Evolutionary conservation across 352 stramenopile genomes (phyloP).

Genomic region (Phytophthora pinifolia): DNA sequence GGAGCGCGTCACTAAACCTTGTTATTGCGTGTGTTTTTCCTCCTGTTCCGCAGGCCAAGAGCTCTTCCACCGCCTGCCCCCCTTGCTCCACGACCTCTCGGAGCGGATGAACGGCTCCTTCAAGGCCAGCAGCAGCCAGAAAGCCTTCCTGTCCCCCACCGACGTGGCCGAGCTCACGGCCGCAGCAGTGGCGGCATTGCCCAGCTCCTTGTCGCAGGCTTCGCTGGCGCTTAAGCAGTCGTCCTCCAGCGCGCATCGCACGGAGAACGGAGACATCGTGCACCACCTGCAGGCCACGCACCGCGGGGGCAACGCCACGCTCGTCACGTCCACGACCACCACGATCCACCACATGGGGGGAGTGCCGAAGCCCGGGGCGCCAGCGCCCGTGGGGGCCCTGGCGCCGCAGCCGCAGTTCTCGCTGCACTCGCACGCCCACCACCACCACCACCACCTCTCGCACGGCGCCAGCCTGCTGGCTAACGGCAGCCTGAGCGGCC

Average conservation of each 20-base stretch:
- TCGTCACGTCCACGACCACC: constrained; percentile 77
- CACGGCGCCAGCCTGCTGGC: constrained; percentile 45
- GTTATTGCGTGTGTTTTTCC: constrained; percentile 17
- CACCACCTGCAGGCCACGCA: constrained; percentile 80
- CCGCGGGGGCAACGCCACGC: constrained; percentile 62
- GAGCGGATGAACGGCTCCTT: constrained; percentile 49
- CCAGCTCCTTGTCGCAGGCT: constrained; percentile 59
- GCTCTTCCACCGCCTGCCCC: not conserved
- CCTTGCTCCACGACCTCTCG: constrained; percentile 2
- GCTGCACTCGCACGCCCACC: constrained; percentile 50
- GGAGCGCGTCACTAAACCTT: constrained; percentile 16
- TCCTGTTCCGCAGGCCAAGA: constrained; percentile 20
- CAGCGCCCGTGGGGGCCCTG: constrained; percentile 8
- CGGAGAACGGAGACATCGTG: constrained; percentile 77
- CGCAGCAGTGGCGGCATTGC: constrained; percentile 65
- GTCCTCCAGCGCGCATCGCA: constrained; percentile 50
- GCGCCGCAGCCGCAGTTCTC: constrained; percentile 50
- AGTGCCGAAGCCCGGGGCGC: constrained; percentile 13
- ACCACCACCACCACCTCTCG: constrained; percentile 55
- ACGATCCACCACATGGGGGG: constrained; percentile 67
- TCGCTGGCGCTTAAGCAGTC: constrained; percentile 51
- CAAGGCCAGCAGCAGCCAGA: constrained; percentile 45
- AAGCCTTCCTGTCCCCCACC: constrained; percentile 71
- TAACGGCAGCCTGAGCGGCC: constrained; percentile 45
- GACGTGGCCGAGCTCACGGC: constrained; percentile 80